These are phyloP conservation scores for Bipolaris gigantea DNA, from an alignment of 2,329 filamentous ascomycete species.

Conservation along the genomic window DNA sequence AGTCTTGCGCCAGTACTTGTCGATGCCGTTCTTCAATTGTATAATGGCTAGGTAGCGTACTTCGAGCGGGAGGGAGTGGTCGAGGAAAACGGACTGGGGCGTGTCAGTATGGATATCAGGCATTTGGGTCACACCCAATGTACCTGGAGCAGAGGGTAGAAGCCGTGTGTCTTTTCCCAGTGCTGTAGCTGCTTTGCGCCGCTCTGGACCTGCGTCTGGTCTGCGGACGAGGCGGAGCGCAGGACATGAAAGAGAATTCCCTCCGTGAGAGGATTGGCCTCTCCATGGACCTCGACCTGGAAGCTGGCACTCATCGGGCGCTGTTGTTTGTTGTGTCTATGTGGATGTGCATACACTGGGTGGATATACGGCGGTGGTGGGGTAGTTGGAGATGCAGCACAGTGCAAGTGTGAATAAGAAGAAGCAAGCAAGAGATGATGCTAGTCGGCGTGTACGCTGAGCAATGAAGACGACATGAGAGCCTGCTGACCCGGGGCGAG, in stretches of 20 bases:
- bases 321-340: neutral
- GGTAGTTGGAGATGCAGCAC: constrained; percentile 6
- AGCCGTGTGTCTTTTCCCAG: constrained; percentile 54
- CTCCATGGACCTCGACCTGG: constrained; percentile 71
- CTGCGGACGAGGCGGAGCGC: constrained; percentile 51
- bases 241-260: constrained; percentile 53
- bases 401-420: neutral
- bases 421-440: neutral
- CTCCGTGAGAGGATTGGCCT: constrained; percentile 65
- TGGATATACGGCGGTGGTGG: constrained; percentile 14
- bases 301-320: constrained; percentile 38
- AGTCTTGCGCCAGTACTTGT: constrained; percentile 88
- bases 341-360: neutral
- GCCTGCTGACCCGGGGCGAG: constrained; percentile 38
- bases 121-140: neutral
- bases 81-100: constrained; percentile 73
- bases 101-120: constrained; percentile 10
- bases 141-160: constrained; percentile 53
- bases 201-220: constrained; percentile 54
- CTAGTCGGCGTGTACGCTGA: neutral
- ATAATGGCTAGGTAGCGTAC: constrained; percentile 89
- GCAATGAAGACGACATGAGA: neutral
- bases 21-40: constrained; percentile 94
- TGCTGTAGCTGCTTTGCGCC: constrained; percentile 56
- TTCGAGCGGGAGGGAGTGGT: constrained; percentile 73